Evolutionary conservation across 306 rosid genomes (phyloP), one percentile per base, ranked within the genome.

Genomic region (Pyrus pyrifolia): DNA sequence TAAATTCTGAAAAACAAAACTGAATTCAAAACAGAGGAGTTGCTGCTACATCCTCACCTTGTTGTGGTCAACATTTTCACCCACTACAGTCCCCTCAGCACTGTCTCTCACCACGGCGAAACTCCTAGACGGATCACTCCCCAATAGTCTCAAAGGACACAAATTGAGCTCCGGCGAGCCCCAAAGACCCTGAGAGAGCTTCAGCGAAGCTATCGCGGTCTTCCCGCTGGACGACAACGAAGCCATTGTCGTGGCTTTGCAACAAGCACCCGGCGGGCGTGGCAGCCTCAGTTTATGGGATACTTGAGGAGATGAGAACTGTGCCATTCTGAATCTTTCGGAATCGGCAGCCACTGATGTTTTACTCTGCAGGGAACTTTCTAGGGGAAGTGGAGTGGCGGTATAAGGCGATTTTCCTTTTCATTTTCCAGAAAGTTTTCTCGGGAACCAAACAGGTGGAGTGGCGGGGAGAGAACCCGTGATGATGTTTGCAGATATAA

Each of bases 221-320:
- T 1, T 62, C 3, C 69, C 29, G 13, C 44, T 38, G 40, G 67
- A 40, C 66, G 73, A 79, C 38, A 70, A 25, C 44, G 70, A 9
- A 67, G 79, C 59, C 57, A 42, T 13, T 11, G 70, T 55, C 58
- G 74, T 67, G 27, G 70, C 60, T 42, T 15, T 40, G 12, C 25
- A 33, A 40, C 40, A 72, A 31, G 59, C 67, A 67, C 23, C 61
- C 18, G 76, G 66, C 63, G 44, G 51, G 40, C 70, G 67, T 31
- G 72, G 72, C 53, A 5, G 19, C 13, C 75, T 58, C 62, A 65
- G 68, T 66, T 72, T 22, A 42, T 13, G 72, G 35, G 49, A 67
- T 10, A 67, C 33, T 25, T 73, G 80, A 65, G 77, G 78, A 65
- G 77, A n/a, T 8, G 78, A 68, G 49, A 71, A 66, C 0, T 35